Percentiles rank a stretch among this genome's conserved stretches.
Evolutionary conservation across 495 filamentous ascomycete genomes (phyloP).

Genomic region (Bathelium albidoporum): DNA sequence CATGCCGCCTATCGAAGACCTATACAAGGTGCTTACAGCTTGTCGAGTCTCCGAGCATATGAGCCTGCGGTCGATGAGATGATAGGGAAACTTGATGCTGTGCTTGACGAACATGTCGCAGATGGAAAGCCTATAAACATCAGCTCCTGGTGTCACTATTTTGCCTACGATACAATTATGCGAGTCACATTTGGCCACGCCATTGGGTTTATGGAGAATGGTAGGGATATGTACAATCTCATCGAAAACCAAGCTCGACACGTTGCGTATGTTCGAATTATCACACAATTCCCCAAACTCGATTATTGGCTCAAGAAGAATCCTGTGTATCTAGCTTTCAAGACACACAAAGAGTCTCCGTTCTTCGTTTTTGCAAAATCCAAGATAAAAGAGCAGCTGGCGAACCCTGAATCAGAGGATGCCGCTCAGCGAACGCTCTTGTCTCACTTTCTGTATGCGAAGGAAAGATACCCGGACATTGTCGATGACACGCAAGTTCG

Average conservation of each 20-base stretch:
- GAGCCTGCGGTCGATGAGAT: conserved; percentile 29
- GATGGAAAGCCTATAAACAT: not conserved
- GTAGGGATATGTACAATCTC: not conserved
- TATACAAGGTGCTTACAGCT: conserved; percentile 32
- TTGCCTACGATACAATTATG: conserved; percentile 2
- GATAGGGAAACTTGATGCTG: not conserved
- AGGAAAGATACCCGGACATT: conserved; percentile 1
- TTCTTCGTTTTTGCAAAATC: conserved; percentile 2
- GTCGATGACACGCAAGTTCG: not conserved
- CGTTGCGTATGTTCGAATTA: conserved; percentile 2
- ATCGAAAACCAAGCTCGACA: conserved; percentile 1
- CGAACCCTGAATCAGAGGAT: not conserved
- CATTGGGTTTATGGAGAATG: conserved; percentile 1
- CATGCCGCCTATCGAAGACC: conserved; percentile 35
- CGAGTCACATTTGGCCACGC: conserved; percentile 3
- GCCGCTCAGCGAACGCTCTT: not conserved
- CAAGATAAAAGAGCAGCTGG: not conserved
- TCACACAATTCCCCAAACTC: not conserved
- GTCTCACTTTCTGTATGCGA: not conserved
- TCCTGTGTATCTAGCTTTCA: not conserved
- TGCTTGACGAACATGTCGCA: not conserved
- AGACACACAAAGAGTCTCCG: not conserved
- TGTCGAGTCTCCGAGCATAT: conserved; percentile 30
- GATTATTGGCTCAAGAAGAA: not conserved
- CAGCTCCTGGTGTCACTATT: conserved; percentile 1